Conservation (phyloP, 495 filamentous ascomycete species). For the Lasiosphaeris hirsuta region DNA sequence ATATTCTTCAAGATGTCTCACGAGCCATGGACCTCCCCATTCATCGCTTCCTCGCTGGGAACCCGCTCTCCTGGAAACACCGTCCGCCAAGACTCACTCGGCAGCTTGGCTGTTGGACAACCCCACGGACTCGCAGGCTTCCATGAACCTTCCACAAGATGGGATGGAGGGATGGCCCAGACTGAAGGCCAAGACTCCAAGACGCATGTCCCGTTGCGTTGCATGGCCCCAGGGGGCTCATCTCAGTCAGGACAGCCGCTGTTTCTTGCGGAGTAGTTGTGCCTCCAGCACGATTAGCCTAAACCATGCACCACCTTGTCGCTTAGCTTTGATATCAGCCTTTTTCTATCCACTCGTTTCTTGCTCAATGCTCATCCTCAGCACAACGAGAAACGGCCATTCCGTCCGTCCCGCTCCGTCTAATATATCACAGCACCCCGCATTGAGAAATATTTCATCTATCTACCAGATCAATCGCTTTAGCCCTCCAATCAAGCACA, state of each 20-base stretch:
- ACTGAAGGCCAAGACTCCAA: no score
- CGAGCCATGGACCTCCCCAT: no score
- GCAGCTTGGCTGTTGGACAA: neutral
- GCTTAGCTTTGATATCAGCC: conserved; percentile 9
- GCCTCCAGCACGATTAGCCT: conserved; percentile 11
- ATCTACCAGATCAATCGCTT: conserved; percentile 19
- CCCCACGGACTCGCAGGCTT: neutral
- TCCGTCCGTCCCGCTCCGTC: conserved; percentile 25
- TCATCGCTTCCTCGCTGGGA: no score
- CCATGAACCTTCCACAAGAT: neutral
- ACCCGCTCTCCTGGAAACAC: neutral
- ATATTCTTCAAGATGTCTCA: no score
- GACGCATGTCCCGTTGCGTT: neutral
- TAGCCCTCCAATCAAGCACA: conserved; percentile 29
- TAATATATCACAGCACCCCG: conserved; percentile 21
- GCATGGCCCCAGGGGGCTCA: neutral
- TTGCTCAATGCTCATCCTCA: conserved; percentile 21
- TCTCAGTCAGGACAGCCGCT: no score
- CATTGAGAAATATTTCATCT: conserved; percentile 18
- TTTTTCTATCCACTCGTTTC: conserved; percentile 19
- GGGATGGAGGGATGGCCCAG: neutral
- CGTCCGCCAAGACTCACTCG: neutral
- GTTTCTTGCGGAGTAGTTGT: no score
- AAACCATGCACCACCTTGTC: neutral
- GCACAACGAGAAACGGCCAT: conserved; percentile 5